A percentile compares a stretch with the other conserved stretches of the same genome.
Conservation (phyloP, 768 basidiomycete species). For the Trametes maxima region DNA sequence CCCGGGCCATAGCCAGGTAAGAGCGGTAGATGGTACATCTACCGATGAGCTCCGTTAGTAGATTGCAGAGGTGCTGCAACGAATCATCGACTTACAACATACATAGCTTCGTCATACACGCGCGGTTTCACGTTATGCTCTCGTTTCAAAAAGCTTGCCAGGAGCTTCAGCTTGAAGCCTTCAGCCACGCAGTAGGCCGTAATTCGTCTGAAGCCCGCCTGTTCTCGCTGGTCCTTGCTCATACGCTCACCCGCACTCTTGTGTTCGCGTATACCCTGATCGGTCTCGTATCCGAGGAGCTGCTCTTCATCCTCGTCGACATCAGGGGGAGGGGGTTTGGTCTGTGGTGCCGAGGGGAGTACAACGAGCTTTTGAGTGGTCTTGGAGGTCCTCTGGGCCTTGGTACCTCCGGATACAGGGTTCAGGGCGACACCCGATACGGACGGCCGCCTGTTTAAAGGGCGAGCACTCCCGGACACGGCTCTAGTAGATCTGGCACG, state of each 20-base stretch:
- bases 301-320: constrained; percentile 51
- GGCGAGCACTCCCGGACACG: constrained; percentile 1
- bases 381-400: constrained; percentile 82
- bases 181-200: constrained; percentile 92
- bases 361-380: constrained; percentile 90
- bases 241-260: constrained; percentile 89
- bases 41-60: background rate
- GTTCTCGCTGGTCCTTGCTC: constrained; percentile 82
- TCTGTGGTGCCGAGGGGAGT: constrained; percentile 89
- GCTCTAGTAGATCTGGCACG: constrained; percentile 19
- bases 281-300: constrained; percentile 65
- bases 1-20: constrained; percentile 89
- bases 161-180: constrained; percentile 78
- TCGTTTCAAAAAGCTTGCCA: constrained; percentile 85
- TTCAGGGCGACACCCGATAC: constrained; percentile 33
- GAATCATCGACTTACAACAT: constrained; percentile 65
- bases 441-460: constrained; percentile 34
- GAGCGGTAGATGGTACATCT: constrained; percentile 93
- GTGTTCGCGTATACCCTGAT: constrained; percentile 69
- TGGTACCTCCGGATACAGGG: constrained; percentile 38
- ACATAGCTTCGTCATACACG: constrained; percentile 91
- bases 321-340: constrained; percentile 58
- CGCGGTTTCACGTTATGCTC: constrained; percentile 90
- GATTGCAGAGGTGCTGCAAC: background rate
- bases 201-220: constrained; percentile 77